Conservation (phyloP, 306 rosid species). For the Acacia crassicarpa region DNA sequence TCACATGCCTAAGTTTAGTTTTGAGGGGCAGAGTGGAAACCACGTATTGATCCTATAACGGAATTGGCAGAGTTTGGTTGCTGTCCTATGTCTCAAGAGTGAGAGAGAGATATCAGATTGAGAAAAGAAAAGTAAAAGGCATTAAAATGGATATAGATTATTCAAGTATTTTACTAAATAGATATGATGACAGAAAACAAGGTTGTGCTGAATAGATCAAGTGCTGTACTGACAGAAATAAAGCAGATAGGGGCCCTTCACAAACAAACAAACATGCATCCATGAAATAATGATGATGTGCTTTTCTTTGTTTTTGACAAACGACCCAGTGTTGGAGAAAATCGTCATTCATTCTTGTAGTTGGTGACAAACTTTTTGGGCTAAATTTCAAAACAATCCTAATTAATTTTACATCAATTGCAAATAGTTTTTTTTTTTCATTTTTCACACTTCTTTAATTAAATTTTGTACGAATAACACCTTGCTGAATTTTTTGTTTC, state of each 20-base stretch:
- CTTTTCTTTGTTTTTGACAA: background rate
- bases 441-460: too few species aligned
- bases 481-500: background rate
- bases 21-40: conserved; percentile 30
- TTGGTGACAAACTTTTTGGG: background rate
- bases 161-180: background rate
- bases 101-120: background rate
- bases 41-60: conserved; percentile 34
- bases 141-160: background rate
- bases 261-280: background rate
- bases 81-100: background rate
- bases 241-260: background rate
- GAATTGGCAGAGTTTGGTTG: conserved; percentile 19
- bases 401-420: background rate
- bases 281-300: background rate
- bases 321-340: background rate
- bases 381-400: background rate
- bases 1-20: conserved; percentile 1
- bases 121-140: background rate
- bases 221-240: background rate
- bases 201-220: background rate
- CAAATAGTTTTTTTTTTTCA: background rate
- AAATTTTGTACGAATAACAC: background rate
- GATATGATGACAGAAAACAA: background rate
- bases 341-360: background rate